Conservation (phyloP, 1,139 yeast species). For the Candida labiduridarum region DNA sequence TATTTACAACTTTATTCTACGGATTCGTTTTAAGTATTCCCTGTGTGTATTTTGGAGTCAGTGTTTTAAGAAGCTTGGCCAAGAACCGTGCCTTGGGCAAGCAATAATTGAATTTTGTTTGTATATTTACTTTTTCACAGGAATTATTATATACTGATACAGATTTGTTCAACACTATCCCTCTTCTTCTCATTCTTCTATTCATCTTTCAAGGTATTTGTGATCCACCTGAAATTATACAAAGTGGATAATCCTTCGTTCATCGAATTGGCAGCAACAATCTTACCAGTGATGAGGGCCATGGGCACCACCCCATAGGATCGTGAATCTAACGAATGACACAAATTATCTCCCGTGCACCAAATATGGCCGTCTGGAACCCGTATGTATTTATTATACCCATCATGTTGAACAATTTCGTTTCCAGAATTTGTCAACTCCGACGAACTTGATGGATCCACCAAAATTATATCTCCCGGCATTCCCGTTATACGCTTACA, state of each 20-base stretch:
- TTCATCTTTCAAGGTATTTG: conserved; percentile 40
- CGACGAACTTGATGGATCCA: conserved; percentile 76
- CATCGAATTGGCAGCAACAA: conserved; percentile 65
- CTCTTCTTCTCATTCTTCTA: neutral
- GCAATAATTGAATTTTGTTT: conserved; percentile 15
- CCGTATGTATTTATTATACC: conserved; percentile 59
- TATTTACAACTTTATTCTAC: conserved; percentile 67
- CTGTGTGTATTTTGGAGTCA: conserved; percentile 68
- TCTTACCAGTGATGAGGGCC: conserved; percentile 85
- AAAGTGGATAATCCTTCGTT: conserved; percentile 40
- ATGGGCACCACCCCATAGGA: conserved; percentile 86
- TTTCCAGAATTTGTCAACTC: conserved; percentile 44
- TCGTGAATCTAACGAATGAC: conserved; percentile 88
- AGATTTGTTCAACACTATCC: neutral
- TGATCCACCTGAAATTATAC: conserved; percentile 58
- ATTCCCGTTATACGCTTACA: conserved; percentile 93
- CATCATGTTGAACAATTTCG: conserved; percentile 38
- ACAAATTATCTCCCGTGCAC: conserved; percentile 93
- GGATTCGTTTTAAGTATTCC: conserved; percentile 55
- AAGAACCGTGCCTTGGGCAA: conserved; percentile 37
- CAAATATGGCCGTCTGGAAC: conserved; percentile 94
- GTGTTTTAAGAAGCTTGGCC: conserved; percentile 47
- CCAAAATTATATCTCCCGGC: conserved; percentile 86
- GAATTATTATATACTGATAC: conserved; percentile 3
- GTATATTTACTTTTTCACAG: neutral